A percentile compares a stretch with the other conserved stretches of the same genome.
Conservation (phyloP, 352 stramenopile genomes). For the Pythium coloratum region DNA sequence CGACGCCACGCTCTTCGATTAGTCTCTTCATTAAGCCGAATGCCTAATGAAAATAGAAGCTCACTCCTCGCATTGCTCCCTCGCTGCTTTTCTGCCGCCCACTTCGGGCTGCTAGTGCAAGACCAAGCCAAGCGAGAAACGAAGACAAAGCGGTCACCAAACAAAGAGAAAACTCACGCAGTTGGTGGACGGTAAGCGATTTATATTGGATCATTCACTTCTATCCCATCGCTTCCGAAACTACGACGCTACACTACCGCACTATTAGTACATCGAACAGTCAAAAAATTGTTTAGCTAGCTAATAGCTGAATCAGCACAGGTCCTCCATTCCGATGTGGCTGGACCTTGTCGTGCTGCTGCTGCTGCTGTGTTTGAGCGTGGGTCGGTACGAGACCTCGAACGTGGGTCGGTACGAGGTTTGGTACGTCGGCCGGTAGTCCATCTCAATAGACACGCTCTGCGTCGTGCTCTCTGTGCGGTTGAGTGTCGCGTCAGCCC, state of each 20-base stretch:
- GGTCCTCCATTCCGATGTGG: neutral
- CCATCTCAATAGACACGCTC: neutral
- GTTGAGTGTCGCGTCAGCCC: slow-evolving; percentile 24
- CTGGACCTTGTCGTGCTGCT: neutral
- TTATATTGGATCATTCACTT: neutral
- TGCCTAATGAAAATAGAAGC: too few species aligned
- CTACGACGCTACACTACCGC: neutral
- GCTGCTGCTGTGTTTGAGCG: neutral
- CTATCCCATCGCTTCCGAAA: neutral
- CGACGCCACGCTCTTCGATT: too few species aligned
- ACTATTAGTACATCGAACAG: neutral
- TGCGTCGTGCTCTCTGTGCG: neutral
- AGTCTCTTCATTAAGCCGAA: too few species aligned
- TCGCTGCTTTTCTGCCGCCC: too few species aligned
- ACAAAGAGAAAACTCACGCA: too few species aligned
- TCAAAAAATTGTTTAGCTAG: neutral
- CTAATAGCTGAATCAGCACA: neutral
- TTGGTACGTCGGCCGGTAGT: neutral
- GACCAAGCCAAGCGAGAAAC: too few species aligned
- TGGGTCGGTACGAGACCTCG: neutral
- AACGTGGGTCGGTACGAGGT: neutral
- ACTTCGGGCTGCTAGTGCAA: too few species aligned
- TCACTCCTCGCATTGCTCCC: too few species aligned
- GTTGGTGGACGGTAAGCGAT: neutral
- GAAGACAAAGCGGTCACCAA: too few species aligned